phyloP scores from a whole-genome alignment of 352 stramenopile genomes.

The Pythium biforme region DNA sequence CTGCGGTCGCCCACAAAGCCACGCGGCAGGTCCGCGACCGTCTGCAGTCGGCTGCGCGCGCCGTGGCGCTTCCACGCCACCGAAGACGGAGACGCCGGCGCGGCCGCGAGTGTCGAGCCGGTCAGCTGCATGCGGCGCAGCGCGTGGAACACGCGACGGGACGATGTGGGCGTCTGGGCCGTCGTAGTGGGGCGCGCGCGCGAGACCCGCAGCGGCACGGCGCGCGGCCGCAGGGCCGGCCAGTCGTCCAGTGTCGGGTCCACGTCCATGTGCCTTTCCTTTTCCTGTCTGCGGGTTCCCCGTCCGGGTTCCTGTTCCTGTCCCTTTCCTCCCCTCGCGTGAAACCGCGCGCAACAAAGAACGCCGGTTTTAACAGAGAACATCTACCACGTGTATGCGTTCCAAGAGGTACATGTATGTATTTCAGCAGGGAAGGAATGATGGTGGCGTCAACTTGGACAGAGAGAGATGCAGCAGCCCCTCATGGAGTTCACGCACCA shows the following conservation, averaged over 20 bases:
- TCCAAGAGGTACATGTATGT: background rate
- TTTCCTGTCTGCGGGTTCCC: no score
- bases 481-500: no score
- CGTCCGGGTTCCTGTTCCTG: background rate
- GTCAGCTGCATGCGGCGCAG: slow-evolving; percentile 66
- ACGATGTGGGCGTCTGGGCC: background rate
- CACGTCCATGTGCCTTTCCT: background rate
- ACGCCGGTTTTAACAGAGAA: background rate
- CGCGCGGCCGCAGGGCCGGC: background rate
- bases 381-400: background rate
- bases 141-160: slow-evolving; percentile 43
- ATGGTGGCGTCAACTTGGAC: no score
- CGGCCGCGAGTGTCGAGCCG: slow-evolving; percentile 28
- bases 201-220: background rate
- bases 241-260: background rate
- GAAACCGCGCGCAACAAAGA: background rate
- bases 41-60: slow-evolving; percentile 40
- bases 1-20: slow-evolving; percentile 50
- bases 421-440: background rate
- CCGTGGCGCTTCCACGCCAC: slow-evolving; percentile 41
- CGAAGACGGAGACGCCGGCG: background rate
- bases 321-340: background rate
- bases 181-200: background rate
- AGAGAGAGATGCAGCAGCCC: no score
- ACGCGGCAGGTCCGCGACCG: slow-evolving; percentile 51